Evolutionary conservation across 495 filamentous ascomycete species (phyloP).

Genomic region (Aspergillus sclerotioniger): DNA sequence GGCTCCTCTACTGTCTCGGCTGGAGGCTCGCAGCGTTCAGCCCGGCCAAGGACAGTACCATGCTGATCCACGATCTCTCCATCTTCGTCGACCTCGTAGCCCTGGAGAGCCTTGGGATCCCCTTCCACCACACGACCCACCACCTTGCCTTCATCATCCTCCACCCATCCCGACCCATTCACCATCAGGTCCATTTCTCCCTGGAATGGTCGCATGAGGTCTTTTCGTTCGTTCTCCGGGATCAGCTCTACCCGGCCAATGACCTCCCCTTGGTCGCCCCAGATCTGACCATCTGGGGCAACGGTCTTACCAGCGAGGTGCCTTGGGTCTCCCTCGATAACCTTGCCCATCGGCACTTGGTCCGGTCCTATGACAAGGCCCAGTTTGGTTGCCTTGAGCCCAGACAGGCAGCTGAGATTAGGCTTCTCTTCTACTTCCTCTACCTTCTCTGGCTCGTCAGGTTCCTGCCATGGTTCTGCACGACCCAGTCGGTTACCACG

Average conservation of each 20-base stretch:
- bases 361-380: slow-evolving; percentile 72
- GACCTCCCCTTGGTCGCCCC: slow-evolving; percentile 66
- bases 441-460: slow-evolving; percentile 29
- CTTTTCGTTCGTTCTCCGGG: slow-evolving; percentile 66
- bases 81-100: slow-evolving; percentile 76
- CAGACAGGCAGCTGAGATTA: slow-evolving; percentile 65
- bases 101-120: slow-evolving; percentile 68
- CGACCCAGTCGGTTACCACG: slow-evolving; percentile 54
- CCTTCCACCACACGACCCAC: slow-evolving; percentile 76
- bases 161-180: slow-evolving; percentile 66
- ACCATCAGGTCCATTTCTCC: slow-evolving; percentile 69
- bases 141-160: slow-evolving; percentile 63
- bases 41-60: slow-evolving; percentile 76
- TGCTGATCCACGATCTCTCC: slow-evolving; percentile 79
- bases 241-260: slow-evolving; percentile 74
- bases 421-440: slow-evolving; percentile 28
- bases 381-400: slow-evolving; percentile 72
- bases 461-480: slow-evolving; percentile 47
- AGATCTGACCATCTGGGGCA: slow-evolving; percentile 72
- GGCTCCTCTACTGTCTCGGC: slow-evolving; percentile 43
- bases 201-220: slow-evolving; percentile 68
- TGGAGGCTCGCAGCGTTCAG: slow-evolving; percentile 64
- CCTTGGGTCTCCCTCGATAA: slow-evolving; percentile 66
- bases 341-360: slow-evolving; percentile 67
- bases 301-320: slow-evolving; percentile 67